These are phyloP conservation scores for Salix udensis DNA, from an alignment of 345 rosid genomes.

Conservation along the genomic window DNA sequence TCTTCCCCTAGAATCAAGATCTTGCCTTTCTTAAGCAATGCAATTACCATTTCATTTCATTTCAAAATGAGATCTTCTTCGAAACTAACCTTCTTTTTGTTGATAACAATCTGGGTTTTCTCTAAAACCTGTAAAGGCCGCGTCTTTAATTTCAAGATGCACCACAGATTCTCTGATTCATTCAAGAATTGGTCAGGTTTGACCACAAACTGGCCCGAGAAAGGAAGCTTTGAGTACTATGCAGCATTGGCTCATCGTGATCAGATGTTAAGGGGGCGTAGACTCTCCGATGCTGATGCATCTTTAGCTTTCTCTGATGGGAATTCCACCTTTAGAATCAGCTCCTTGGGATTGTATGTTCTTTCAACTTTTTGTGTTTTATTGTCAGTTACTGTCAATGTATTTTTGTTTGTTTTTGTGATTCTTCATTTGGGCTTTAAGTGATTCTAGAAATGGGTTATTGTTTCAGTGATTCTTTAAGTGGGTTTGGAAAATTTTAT, in stretches of 20 bases:
- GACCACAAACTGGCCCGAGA: slow-evolving; percentile 45
- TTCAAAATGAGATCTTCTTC: slow-evolving; percentile 22
- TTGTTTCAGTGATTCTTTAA: too few species aligned
- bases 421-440: neutral
- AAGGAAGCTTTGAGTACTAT: slow-evolving; percentile 67
- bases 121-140: slow-evolving; percentile 38
- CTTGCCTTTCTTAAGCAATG: neutral
- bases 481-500: neutral
- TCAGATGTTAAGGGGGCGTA: slow-evolving; percentile 51
- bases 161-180: slow-evolving; percentile 63
- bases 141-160: slow-evolving; percentile 83
- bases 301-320: slow-evolving; percentile 66
- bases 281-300: slow-evolving; percentile 33
- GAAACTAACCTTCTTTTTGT: slow-evolving; percentile 29
- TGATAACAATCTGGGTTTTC: slow-evolving; percentile 28
- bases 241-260: slow-evolving; percentile 63
- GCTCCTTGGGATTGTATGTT: slow-evolving; percentile 76
- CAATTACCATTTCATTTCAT: too few species aligned
- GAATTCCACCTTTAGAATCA: slow-evolving; percentile 63
- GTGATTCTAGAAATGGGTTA: neutral
- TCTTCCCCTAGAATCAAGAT: neutral
- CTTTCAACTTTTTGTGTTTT: neutral
- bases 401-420: neutral
- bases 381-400: neutral
- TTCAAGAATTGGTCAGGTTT: slow-evolving; percentile 53